Base-by-base conservation (phyloP, 2,329 filamentous ascomycete species). In the Rhynchosporium secalis region DNA sequence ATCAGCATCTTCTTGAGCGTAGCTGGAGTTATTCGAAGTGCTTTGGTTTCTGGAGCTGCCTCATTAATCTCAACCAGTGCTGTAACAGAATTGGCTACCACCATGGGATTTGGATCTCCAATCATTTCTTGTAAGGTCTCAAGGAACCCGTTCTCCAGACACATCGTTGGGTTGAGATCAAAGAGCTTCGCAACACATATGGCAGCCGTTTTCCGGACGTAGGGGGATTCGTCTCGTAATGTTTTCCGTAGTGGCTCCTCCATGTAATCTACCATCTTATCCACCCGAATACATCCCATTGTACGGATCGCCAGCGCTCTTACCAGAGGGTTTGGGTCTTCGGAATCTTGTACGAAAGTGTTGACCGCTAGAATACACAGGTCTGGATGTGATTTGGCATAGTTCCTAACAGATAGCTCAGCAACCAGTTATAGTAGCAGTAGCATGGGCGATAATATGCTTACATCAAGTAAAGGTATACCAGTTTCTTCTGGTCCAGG, bases 211-310 rank as follows among this genome's bases (percentile, higher is more conserved):
- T 99, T 99, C 71, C 95, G 90, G 65, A 99, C 95, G 76, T 99
- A 99, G 0, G 95, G 95, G 55, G 94, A 98, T 78, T 99, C 95
- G 78, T 99, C 95, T 76, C 92, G 87, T 69, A 99, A 81, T 12
- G 95, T 99, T 80, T 99, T 99, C 71, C 95, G 86, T 66, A 99
- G 78, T 13, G 95, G 95, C 73, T 99, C 95, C 76, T 98, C 95
- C 94, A 99, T 98, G 76, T 99, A 99, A 75, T 99, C 95, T 68
- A 98, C 92, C 92, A 99, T 99, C 78, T 99, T 99, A 71, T 98
- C 95, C 61, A 99, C 95, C 61, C 95, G 83, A 72, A 99, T 98
- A 74, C 95, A 98, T 46, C 95, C 95, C 95, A 99, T 99, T 40
- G 95, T 99, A 71, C 95, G 86, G 76, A 99, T 96, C 60, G 95